Percentiles rank a stretch among this genome's conserved stretches.
Evolutionary conservation across 345 rosid species (phyloP).

Genomic region (Euphorbia peplus): DNA sequence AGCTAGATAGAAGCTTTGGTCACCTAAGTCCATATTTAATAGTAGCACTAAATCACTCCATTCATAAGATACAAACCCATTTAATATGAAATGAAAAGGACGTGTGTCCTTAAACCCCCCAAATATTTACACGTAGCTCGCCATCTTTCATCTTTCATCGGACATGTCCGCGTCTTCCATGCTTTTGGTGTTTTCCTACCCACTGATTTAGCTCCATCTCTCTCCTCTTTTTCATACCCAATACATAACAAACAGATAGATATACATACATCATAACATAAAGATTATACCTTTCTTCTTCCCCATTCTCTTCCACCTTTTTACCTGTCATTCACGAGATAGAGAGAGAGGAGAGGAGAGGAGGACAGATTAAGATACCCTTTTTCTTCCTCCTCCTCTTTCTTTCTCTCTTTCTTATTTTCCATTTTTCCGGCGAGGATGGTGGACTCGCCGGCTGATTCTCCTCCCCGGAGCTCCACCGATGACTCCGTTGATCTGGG

Average conservation of each 20-base stretch:
- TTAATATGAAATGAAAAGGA: background rate
- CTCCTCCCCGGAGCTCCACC: background rate
- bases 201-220: background rate
- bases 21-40: too few relatives aligned
- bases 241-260: background rate
- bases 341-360: too few relatives aligned
- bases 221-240: too few relatives aligned
- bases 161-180: background rate
- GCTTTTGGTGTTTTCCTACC: background rate
- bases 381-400: background rate
- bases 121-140: background rate
- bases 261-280: too few relatives aligned
- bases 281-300: slow-evolving; percentile 9
- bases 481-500: slow-evolving; percentile 9
- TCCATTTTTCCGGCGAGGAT: background rate
- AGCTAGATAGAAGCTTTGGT: too few relatives aligned
- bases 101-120: background rate
- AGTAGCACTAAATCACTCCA: too few relatives aligned
- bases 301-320: background rate
- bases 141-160: background rate
- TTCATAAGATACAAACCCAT: too few relatives aligned
- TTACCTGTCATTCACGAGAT: background rate
- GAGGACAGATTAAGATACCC: background rate
- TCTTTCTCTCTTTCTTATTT: background rate
- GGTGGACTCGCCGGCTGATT: slow-evolving; percentile 1